Evolutionary conservation across 495 filamentous ascomycete species (phyloP), one percentile per base, ranked within the genome.

Genomic region (Talaromyces liani): DNA sequence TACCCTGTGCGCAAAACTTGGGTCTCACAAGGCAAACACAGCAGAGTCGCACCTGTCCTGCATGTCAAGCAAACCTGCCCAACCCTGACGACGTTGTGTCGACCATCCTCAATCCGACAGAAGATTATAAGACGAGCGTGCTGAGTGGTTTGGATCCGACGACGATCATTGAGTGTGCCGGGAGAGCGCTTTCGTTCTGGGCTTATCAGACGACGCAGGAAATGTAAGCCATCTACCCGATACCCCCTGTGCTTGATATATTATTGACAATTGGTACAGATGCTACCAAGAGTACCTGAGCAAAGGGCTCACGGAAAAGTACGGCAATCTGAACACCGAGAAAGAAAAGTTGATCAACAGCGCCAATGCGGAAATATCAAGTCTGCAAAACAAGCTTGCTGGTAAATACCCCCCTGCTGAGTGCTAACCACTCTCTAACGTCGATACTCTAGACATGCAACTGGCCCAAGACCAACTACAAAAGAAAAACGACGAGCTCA

Each of bases 71-170:
- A 3, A 75, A 77, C 4, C 80, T 98, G 7, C 70, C 74, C 25
- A 89, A 88, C 65, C 86, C 87, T 0, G 91, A 96, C 68, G 92
- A 95, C 76, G 89, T 85, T 20, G 86, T 91, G 3, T 81, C 86
- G 20, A 87, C 88, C 1, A 82, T 87, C 55, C 80, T 98, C 34
- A 91, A 90, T 63, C 93, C 93, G 0, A 87, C 89, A 0, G 93
- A 97, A 71, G 94, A 96, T 65, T 97, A 96, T 80, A 96, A 96
- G 70, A 93, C 91, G 0, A 91, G 91, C 64, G 87, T 94, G 9
- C 77, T 98, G 14, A 91, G 90, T 71, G 94, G 94, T 0, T 75
- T 97, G 6, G 90, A 84, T 61, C 94, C 94, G 2, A 88, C 83
- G 45, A 84, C 87, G 10, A 90, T 98, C 60, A 92, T 96, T 83